Evolutionary conservation across 768 basidiomycete species (phyloP).

Genomic region (Candolleomyces efflorescens): DNA sequence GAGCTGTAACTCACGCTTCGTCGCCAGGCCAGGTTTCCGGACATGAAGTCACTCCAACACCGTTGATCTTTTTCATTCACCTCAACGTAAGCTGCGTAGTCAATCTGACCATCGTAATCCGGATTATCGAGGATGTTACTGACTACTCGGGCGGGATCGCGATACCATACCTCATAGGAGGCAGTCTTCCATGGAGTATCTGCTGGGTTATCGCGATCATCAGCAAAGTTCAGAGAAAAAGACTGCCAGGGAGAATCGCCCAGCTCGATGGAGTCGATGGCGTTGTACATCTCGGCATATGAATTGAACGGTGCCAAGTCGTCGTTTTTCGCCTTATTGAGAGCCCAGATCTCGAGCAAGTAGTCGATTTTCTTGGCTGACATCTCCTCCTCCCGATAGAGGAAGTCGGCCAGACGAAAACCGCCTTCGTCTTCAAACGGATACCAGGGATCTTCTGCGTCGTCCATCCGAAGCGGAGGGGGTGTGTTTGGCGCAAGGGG

Average conservation of each 20-base stretch:
- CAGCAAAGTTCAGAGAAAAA: conserved; percentile 23
- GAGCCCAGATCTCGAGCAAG: conserved; percentile 22
- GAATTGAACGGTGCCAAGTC: conserved; percentile 25
- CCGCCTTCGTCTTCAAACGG: conserved; percentile 12
- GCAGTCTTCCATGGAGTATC: not conserved
- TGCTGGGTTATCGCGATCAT: not conserved
- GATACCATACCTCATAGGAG: conserved; percentile 9
- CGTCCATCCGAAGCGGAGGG: not conserved
- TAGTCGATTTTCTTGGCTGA: conserved; percentile 18
- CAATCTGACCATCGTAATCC: conserved; percentile 27
- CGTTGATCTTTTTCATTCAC: conserved; percentile 17
- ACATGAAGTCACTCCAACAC: conserved; percentile 31
- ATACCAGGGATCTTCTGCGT: conserved; percentile 2
- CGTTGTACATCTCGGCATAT: conserved; percentile 24
- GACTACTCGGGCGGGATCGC: conserved; percentile 20
- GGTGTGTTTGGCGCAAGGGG: not conserved
- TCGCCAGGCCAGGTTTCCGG: conserved; percentile 33
- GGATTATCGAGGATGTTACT: conserved; percentile 26
- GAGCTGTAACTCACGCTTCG: conserved; percentile 36
- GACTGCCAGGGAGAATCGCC: conserved; percentile 35
- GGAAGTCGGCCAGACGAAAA: conserved; percentile 16
- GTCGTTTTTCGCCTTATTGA: conserved; percentile 7
- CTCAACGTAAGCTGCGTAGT: conserved; percentile 25
- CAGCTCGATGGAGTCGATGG: conserved; percentile 29
- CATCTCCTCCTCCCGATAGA: conserved; percentile 15